Conservation (phyloP, 371 early-diverging fungal genomes). For the Rhizopus stolonifer region DNA sequence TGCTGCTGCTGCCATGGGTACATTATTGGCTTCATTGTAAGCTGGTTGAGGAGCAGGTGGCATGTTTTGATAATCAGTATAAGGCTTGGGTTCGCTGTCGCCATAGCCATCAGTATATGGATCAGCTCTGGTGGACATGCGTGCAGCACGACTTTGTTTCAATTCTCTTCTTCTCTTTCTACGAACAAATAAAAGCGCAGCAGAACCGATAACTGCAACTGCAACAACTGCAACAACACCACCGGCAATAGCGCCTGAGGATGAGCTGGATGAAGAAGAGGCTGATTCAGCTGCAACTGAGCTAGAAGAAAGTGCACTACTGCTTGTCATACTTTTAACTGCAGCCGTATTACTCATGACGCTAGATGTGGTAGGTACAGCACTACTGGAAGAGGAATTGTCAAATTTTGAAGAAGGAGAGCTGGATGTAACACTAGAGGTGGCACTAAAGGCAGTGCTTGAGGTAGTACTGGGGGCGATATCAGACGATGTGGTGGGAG, state of each 20-base stretch:
- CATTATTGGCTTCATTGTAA: background rate
- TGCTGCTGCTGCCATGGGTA: background rate
- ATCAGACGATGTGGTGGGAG: background rate
- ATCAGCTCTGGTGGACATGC: conserved; percentile 4
- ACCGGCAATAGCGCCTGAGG: conserved; percentile 19
- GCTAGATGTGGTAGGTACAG: background rate
- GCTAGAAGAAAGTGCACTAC: conserved; percentile 1
- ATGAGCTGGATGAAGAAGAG: conserved; percentile 1
- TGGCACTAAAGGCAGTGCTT: no score
- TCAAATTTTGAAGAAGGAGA: no score
- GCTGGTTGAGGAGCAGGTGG: background rate
- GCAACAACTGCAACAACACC: background rate
- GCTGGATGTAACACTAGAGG: no score
- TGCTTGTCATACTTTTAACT: background rate
- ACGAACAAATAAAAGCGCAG: background rate
- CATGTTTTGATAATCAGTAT: background rate
- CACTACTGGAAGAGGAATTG: background rate
- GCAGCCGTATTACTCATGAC: background rate
- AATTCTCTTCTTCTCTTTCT: conserved; percentile 3
- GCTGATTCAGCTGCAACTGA: background rate
- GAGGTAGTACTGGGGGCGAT: no score
- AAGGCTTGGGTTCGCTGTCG: background rate
- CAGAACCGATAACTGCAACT: background rate
- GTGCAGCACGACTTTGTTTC: background rate
- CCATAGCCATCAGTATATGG: background rate